Evolutionary conservation across 2,329 filamentous ascomycete genomes (phyloP), one percentile per base, ranked within the genome.

Genomic region (Berkeleyomyces basicola): DNA sequence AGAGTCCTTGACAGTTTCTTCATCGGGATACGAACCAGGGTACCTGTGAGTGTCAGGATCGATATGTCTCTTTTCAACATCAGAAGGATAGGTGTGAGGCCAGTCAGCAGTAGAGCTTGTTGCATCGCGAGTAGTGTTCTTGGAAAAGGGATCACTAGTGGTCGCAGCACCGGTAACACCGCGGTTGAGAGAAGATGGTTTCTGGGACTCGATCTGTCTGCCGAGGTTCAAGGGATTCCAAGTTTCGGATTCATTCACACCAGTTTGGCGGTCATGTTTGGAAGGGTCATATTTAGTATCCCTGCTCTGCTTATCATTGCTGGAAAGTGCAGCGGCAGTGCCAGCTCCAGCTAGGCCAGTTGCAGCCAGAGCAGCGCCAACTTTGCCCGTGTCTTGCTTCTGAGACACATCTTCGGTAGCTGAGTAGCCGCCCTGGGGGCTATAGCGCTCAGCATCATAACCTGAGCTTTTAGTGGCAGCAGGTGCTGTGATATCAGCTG

Each of bases 191-290:
- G 49, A n/a, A 11, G 49, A 39, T 4, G 11, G 10, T 14, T 39
- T 55, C 14, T 31, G 2, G 37, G 51, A 55, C 51, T 39, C 51
- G 4, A 55, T 14, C 53, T 59, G 58, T 11, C 43, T 47, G 23
- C 63, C 49, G 16, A 65, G 43, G 37, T 42, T 43, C 23, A 65
- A 43, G 7, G 63, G 63, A 31, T 63, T 62, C 58, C 58, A 61
- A n/a, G 47, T 47, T 49, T 23, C 31, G 10, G 37, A 39, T 47
- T 51, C 58, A 3, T 33, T n/a, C 7, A 6, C 44, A 40, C 43
- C 44, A 51, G 47, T 3, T 23, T 37, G 51, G n/a, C 11, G 11
- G 9, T 31, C 36, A 1, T 7, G 7, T 14, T 7, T 39, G 7
- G 51, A 37, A 16, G 51, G 7, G 7, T 14, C 36, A 4, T 46